phyloP scores from a whole-genome alignment of 208 protist genomes.

The Trypanosoma rangeli region DNA sequence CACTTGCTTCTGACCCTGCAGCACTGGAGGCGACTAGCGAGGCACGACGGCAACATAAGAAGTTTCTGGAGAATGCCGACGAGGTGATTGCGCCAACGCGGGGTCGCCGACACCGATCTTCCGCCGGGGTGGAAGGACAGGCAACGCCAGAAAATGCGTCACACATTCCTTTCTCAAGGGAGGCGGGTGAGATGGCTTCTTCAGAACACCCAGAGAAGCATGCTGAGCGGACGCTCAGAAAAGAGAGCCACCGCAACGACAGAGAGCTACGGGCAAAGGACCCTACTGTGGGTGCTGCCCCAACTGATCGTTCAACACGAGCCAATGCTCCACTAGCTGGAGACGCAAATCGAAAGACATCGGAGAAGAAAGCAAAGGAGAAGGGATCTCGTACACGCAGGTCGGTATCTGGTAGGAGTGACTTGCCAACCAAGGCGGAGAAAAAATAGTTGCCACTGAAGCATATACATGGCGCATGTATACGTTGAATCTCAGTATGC shows the following conservation, averaged over 20 bases:
- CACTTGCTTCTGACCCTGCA: neutral
- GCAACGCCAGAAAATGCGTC: neutral
- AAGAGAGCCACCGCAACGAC: neutral
- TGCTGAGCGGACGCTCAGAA: neutral
- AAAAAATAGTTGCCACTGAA: neutral
- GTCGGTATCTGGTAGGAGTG: neutral
- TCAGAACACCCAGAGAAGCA: slow-evolving; percentile 6
- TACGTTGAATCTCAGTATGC: neutral
- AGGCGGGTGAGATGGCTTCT: neutral
- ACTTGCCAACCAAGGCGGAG: neutral
- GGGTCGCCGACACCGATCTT: slow-evolving; percentile 5
- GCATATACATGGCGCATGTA: neutral
- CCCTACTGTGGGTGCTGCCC: neutral
- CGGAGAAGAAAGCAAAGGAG: neutral
- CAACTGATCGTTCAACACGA: neutral
- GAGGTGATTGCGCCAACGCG: slow-evolving; percentile 6
- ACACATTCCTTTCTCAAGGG: neutral
- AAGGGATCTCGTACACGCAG: neutral
- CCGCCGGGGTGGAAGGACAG: slow-evolving; percentile 8
- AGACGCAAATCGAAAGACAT: neutral
- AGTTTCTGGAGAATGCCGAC: slow-evolving; percentile 15
- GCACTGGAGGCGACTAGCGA: neutral
- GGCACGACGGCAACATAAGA: slow-evolving; percentile 20
- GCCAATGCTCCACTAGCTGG: neutral
- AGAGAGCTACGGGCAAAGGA: neutral